Evolutionary conservation across 179 eudicot species (phyloP).

Genomic region (Drosera spatulata): DNA sequence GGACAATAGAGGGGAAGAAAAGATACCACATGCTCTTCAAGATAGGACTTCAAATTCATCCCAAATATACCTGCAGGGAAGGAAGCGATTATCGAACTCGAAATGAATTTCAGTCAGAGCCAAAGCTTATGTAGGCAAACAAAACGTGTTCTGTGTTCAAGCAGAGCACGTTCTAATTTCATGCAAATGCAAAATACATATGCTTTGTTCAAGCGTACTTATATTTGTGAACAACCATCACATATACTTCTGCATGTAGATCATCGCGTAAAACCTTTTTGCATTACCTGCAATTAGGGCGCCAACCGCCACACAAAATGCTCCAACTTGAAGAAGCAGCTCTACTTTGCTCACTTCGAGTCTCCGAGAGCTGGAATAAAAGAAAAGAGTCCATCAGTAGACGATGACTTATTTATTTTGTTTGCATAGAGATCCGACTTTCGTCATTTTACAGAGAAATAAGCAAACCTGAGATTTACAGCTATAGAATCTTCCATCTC

Average conservation of each 20-base stretch:
- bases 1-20: neutral
- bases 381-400: neutral
- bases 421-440: neutral
- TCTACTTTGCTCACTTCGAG: constrained; percentile 98
- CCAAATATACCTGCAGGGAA: constrained; percentile 83
- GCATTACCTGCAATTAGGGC: constrained; percentile 82
- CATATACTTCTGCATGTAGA: neutral
- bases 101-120: neutral
- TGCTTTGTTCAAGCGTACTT: too few species aligned
- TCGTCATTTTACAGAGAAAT: neutral
- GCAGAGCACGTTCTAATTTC: too few species aligned
- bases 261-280: neutral
- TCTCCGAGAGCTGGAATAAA: constrained; percentile 70
- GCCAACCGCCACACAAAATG: constrained; percentile 87
- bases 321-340: constrained; percentile 94
- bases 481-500: constrained; percentile 99
- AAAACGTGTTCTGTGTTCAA: neutral
- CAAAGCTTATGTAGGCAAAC: neutral
- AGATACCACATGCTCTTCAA: constrained; percentile 83
- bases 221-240: too few species aligned
- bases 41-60: constrained; percentile 96
- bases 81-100: neutral
- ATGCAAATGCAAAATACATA: too few species aligned
- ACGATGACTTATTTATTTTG: neutral
- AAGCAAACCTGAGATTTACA: constrained; percentile 75